Evolutionary conservation across 139 green algal genomes (phyloP), one percentile per base, ranked within the genome.

Genomic region (Coelastrella sp.): DNA sequence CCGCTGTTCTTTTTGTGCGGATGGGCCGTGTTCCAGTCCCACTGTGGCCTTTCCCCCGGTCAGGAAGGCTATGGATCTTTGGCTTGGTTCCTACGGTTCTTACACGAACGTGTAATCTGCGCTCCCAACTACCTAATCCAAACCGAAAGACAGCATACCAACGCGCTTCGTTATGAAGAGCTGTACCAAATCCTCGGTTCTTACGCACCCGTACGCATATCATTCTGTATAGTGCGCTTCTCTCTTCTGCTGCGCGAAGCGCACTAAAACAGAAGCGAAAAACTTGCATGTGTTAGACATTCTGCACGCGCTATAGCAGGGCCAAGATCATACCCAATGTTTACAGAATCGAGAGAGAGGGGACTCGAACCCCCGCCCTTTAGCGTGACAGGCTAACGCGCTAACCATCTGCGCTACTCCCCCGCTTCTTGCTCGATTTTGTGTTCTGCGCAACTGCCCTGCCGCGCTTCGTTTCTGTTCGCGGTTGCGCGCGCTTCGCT

Each of bases 271-370:
- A 47, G 32, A 47, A 47, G 32, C 32, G 32, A 47, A 71, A 84
- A 19, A 84, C 81, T 87, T 75, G 81, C 81, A 87, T 87, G 81
- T 87, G 81, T 87, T 87, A 87, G 73, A 87, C 81, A 78, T 87
- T 78, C 22, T 87, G 81, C 81, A 87, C 60, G 81, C 60, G 81
- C 32, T 87, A 19, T 22, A 87, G 81, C 64, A 64, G 81, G 64
- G 81, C 81, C 81, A 87, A 76, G 81, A 87, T 87, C 81, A 87
- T 57, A 87, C 81, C 64, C 81, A 87, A 6, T 87, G 16, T 68
- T 85, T 80, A 87, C 14, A 74, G 14, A n/a, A 16, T 77, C 71
- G 74, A 80, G 74, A 80, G 74, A 80, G 74, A 80, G 74, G 74
- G 74, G 74, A 80, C 74, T 77, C 19, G 71, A 77, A 77, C 71